Evolutionary conservation across 2,329 filamentous ascomycete genomes (phyloP), one percentile per base, ranked within the genome.

Genomic region (Pseudogymnoascus sp.): DNA sequence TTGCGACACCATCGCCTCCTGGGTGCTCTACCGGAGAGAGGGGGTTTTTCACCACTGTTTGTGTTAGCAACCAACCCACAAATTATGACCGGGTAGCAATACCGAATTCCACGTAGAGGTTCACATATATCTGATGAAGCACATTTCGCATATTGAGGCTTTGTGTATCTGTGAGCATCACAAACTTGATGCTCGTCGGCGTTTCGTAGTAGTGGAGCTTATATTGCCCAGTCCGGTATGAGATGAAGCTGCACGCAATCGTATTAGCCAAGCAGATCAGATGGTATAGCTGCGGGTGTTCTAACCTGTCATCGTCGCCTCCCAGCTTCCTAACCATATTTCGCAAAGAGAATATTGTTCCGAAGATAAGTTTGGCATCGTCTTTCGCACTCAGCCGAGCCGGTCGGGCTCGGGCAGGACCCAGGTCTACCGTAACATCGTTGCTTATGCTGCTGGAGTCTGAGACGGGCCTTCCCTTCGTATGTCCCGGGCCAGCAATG

Each of bases 131-230:
- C 81, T 99, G 94, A 74, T 99, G 92, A 71, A 99, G 78, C 22
- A 96, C 93, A 69, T 95, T 91, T 49, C 92, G 85, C 85, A 99
- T 93, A 76, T 92, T 97, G 68, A 89, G 84, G 63, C 91, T 90
- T 68, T 86, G 89, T 38, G 90, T 90, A 77, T 97, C 94, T 23
- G 94, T 97, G 72, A 97, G 82, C 87, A 99, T 91, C 72, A 97
- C 92, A 73, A 97, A 95, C 73, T 96, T 95, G 76, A 96, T 87
- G 74, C 91, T 95, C 60, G 92, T 94, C 0, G 92, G 92, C 11
- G 94, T 97, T 80, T 99, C 94, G 82, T 97, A 99, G 80, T 96
- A 99, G 78, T 99, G 94, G 70, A 99, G 84, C 78, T 97, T 97
- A 82, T 99, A 99, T 76, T 96, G 89, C 68, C 84, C 90, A 61